phyloP scores from a whole-genome alignment of 75 land plant species.

The Isoetes taiwanensis region DNA sequence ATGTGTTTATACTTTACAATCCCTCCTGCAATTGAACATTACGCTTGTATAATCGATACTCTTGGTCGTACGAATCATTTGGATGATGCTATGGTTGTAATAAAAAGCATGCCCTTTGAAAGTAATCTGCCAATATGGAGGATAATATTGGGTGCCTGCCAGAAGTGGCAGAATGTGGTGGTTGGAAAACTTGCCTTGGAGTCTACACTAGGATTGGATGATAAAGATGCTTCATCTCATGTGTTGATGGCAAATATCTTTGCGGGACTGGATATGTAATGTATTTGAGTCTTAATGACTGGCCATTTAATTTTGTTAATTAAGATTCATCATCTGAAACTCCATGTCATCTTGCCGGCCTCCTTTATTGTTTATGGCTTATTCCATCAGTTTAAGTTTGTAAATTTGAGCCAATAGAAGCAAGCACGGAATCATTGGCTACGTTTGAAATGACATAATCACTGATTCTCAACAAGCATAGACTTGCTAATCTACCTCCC shows the following conservation, averaged over 20 bases:
- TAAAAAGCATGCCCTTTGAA: slow-evolving; percentile 20
- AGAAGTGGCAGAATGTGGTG: not conserved
- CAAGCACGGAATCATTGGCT: too few relatives aligned
- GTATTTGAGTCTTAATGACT: too few relatives aligned
- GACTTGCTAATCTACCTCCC: too few relatives aligned
- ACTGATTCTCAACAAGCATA: too few relatives aligned
- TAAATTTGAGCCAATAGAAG: too few relatives aligned
- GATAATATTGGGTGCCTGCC: slow-evolving; percentile 40
- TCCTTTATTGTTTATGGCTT: too few relatives aligned
- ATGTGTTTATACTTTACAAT: slow-evolving; percentile 32
- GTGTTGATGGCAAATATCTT: slow-evolving; percentile 4
- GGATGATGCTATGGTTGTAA: slow-evolving; percentile 34
- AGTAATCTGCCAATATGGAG: slow-evolving; percentile 47
- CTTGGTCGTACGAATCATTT: slow-evolving; percentile 44
- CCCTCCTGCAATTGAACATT: slow-evolving; percentile 39
- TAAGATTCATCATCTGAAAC: too few relatives aligned
- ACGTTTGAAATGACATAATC: too few relatives aligned
- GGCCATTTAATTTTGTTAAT: too few relatives aligned
- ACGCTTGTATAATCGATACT: slow-evolving; percentile 49
- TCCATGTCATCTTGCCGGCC: too few relatives aligned
- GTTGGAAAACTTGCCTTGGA: slow-evolving; percentile 11
- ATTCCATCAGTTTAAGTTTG: too few relatives aligned
- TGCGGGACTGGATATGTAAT: slow-evolving; percentile 15
- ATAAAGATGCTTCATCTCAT: not conserved
- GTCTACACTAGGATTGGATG: slow-evolving; percentile 8